Percentiles rank a stretch among this genome's conserved stretches.
Conservation (phyloP, 768 basidiomycete species). For the Solioccasus polychromus region DNA sequence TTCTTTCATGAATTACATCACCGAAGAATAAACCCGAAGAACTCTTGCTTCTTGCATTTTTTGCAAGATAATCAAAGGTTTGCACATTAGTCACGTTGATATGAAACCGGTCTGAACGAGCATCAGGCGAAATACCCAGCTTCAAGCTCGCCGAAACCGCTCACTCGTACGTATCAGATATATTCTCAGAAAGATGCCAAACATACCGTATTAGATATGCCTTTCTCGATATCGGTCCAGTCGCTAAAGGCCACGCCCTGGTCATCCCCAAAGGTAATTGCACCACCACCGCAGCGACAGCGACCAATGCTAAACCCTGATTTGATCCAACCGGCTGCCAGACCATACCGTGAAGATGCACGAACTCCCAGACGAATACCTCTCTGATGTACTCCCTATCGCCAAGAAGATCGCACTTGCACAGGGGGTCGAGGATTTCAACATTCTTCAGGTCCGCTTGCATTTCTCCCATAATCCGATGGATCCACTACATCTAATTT, state of each 20-base stretch:
- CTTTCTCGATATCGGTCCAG: slow-evolving; percentile 90
- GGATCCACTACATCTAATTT: neutral
- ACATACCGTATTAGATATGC: slow-evolving; percentile 49
- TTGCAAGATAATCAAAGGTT: slow-evolving; percentile 94
- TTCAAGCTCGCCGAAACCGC: slow-evolving; percentile 81
- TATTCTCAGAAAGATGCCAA: neutral
- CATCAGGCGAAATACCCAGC: slow-evolving; percentile 85
- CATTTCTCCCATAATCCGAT: neutral
- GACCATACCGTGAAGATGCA: slow-evolving; percentile 86
- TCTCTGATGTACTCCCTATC: slow-evolving; percentile 71
- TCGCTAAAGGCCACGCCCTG: slow-evolving; percentile 88
- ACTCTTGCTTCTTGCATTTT: slow-evolving; percentile 74
- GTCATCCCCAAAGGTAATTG: slow-evolving; percentile 87
- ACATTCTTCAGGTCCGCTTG: slow-evolving; percentile 63
- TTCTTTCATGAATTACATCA: accelerated
- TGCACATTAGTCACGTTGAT: slow-evolving; percentile 1
- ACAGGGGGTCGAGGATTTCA: slow-evolving; percentile 75
- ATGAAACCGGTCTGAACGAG: neutral
- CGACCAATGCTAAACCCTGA: neutral
- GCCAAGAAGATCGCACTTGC: slow-evolving; percentile 87
- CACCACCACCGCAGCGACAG: too few relatives aligned
- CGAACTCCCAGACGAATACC: slow-evolving; percentile 83
- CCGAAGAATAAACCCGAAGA: slow-evolving; percentile 37
- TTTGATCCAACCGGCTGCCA: slow-evolving; percentile 34
- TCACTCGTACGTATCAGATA: slow-evolving; percentile 48